These are phyloP conservation scores for Actinomucor elegans DNA, from an alignment of 371 early-diverging fungal species.

Conservation along the genomic window DNA sequence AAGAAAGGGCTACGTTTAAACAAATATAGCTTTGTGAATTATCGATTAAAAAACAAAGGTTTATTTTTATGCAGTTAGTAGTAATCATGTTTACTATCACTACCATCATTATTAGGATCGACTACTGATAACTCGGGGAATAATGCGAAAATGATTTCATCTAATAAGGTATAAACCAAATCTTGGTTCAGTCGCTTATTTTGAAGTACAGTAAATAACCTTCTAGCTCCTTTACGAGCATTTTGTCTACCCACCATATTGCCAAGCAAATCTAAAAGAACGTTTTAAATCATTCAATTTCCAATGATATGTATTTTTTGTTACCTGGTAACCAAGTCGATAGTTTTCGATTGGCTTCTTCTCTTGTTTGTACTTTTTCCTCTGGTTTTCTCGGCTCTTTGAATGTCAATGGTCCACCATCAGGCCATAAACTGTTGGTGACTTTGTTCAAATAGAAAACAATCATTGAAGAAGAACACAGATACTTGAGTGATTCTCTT, in stretches of 20 bases:
- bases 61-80: no score
- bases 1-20: no score
- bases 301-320: background rate
- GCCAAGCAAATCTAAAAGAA: conserved; percentile 60
- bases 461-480: conserved; percentile 46
- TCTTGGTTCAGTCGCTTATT: conserved; percentile 76
- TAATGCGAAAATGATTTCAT: conserved; percentile 67
- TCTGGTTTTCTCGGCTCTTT: conserved; percentile 51
- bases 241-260: conserved; percentile 85
- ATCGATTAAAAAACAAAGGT: no score
- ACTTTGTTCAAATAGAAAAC: conserved; percentile 39
- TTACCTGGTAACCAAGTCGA: conserved; percentile 64
- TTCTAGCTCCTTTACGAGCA: conserved; percentile 73
- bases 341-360: conserved; percentile 67
- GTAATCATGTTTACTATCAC: no score
- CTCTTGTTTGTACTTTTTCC: conserved; percentile 54
- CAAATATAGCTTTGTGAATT: no score
- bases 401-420: conserved; percentile 36
- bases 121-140: conserved; percentile 85
- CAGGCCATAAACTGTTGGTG: conserved; percentile 54
- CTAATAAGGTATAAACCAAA: conserved; percentile 69
- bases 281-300: background rate
- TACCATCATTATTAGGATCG: no score
- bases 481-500: conserved; percentile 37
- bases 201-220: conserved; percentile 76